Percentiles rank a stretch among this genome's conserved stretches.
phyloP scores from a whole-genome alignment of 208 protist genomes.

The Trypanosoma platydactyli region DNA sequence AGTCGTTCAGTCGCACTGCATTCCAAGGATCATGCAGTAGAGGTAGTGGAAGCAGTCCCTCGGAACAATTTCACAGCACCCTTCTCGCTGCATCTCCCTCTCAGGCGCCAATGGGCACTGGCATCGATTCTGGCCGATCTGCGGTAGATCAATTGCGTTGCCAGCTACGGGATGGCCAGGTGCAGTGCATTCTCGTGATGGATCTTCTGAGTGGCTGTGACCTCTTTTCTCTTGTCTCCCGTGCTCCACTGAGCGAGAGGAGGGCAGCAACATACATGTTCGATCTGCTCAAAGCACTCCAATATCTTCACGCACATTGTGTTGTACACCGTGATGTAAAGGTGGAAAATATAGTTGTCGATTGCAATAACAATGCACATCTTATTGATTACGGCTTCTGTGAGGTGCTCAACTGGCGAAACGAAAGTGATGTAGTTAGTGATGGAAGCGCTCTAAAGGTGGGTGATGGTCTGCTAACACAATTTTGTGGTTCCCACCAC shows the following conservation, averaged over 20 bases:
- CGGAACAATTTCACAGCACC: not conserved
- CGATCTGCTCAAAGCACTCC: slow-evolving; percentile 29
- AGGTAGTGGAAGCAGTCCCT: not conserved
- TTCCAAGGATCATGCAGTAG: not conserved
- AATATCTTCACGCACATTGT: slow-evolving; percentile 25
- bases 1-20: not conserved
- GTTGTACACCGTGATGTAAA: slow-evolving; percentile 48
- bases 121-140: not conserved
- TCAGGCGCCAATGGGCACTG: not conserved
- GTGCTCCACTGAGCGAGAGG: slow-evolving; percentile 13
- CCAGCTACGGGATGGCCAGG: slow-evolving; percentile 8
- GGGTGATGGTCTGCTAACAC: slow-evolving; percentile 9
- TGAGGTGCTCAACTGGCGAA: slow-evolving; percentile 6
- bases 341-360: slow-evolving; percentile 40
- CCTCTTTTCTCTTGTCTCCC: slow-evolving; percentile 19
- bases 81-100: not conserved
- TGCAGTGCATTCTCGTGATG: slow-evolving; percentile 28
- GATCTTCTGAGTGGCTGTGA: slow-evolving; percentile 19
- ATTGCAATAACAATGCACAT: slow-evolving; percentile 13
- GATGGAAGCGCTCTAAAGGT: not conserved
- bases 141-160: slow-evolving; percentile 2
- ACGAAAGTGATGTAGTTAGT: not conserved
- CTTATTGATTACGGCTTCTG: slow-evolving; percentile 40
- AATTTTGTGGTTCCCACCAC: slow-evolving; percentile 36
- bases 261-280: slow-evolving; percentile 21